Evolutionary conservation across 2,329 filamentous ascomycete species (phyloP).

Genomic region (Trichophaea hybrida): DNA sequence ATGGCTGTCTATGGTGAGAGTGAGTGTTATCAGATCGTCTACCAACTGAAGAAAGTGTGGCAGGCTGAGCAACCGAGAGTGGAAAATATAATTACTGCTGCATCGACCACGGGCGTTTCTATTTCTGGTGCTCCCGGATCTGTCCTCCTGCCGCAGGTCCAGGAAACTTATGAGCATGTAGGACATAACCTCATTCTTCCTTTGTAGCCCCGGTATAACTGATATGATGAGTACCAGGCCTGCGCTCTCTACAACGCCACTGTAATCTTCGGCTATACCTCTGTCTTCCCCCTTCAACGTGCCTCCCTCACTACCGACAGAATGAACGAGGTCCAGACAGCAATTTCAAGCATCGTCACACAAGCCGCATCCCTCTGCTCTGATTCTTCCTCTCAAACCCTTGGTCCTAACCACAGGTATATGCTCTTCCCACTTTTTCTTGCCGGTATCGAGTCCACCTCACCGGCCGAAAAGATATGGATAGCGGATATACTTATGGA

Average conservation of each 20-base stretch:
- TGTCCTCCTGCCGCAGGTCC: neutral
- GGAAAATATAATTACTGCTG: neutral
- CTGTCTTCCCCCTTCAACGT: constrained; percentile 10
- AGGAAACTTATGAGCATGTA: constrained; percentile 15
- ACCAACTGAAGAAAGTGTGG: constrained; percentile 4
- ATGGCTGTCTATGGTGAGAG: neutral
- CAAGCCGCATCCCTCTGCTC: constrained; percentile 4
- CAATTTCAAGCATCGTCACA: constrained; percentile 11
- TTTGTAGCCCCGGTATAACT: neutral
- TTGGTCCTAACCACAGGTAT: constrained; percentile 11
- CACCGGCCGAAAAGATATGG: neutral
- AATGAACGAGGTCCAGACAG: constrained; percentile 6
- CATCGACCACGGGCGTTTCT: neutral
- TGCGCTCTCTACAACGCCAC: constrained; percentile 2
- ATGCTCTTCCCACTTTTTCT: constrained; percentile 18
- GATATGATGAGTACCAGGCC: neutral
- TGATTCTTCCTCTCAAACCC: neutral
- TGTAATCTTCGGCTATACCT: constrained; percentile 15
- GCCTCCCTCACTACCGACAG: neutral
- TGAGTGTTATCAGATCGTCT: neutral
- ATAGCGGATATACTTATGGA: neutral
- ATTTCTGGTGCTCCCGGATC: neutral
- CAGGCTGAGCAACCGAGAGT: neutral
- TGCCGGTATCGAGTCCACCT: constrained; percentile 7
- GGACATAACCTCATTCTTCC: neutral